Evolutionary conservation across 139 green algal genomes (phyloP).

Genomic region (Ettlia oleoabundans): DNA sequence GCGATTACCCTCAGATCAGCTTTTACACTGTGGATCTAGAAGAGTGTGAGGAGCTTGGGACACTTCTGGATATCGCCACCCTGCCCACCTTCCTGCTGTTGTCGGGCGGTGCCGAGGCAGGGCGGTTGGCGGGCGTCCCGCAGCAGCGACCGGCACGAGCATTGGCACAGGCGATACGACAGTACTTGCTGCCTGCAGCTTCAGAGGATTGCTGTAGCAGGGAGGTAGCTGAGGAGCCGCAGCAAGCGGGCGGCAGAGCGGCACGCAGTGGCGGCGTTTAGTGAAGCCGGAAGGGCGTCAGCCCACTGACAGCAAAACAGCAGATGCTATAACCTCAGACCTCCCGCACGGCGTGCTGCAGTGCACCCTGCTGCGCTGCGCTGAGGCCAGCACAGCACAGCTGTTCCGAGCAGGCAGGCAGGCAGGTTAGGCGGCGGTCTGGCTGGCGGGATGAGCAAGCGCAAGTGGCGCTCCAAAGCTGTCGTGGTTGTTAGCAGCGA

Average conservation of each 20-base stretch:
- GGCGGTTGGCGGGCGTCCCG: constrained; percentile 33
- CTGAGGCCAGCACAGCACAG: too few relatives aligned
- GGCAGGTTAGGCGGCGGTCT: too few relatives aligned
- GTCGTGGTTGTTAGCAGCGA: neutral
- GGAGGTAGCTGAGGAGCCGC: neutral
- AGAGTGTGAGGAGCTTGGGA: constrained; percentile 28
- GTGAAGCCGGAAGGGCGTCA: too few relatives aligned
- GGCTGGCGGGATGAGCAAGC: constrained; percentile 10
- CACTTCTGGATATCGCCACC: constrained; percentile 23
- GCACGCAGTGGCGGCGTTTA: neutral
- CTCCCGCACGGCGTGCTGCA: too few relatives aligned
- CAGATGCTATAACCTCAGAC: too few relatives aligned
- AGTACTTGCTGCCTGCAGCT: constrained; percentile 26
- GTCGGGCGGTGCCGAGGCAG: neutral
- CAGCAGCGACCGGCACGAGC: constrained; percentile 45
- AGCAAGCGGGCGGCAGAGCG: neutral
- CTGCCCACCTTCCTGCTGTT: constrained; percentile 44
- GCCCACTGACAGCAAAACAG: too few relatives aligned
- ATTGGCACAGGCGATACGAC: constrained; percentile 31
- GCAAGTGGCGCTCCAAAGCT: neutral
- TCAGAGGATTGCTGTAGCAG: neutral
- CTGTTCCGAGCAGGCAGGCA: too few relatives aligned
- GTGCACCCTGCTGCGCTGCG: too few relatives aligned
- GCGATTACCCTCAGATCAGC: constrained; percentile 10
- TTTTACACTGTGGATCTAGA: constrained; percentile 34